Evolutionary conservation across 371 early-diverging fungal species (phyloP).

Genomic region (Coemansia sp.): DNA sequence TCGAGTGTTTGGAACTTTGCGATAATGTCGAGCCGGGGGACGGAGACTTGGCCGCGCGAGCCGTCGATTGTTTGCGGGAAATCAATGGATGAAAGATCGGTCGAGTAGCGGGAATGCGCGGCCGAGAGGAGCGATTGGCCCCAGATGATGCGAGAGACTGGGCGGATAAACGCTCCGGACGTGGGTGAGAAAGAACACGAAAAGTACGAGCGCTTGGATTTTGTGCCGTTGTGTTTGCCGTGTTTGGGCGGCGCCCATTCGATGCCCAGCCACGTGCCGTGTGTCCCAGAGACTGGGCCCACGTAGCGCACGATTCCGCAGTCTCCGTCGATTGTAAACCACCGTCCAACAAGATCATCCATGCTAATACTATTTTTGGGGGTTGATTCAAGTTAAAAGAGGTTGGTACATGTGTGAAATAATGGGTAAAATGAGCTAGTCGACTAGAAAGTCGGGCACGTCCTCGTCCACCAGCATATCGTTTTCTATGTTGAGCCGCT

Average conservation of each 20-base stretch:
- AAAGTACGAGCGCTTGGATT: conserved; percentile 69
- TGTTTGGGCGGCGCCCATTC: conserved; percentile 79
- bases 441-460: conserved; percentile 37
- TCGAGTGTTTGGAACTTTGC: conserved; percentile 13
- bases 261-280: conserved; percentile 82
- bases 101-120: conserved; percentile 15
- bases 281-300: conserved; percentile 61
- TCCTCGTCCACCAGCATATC: conserved; percentile 15
- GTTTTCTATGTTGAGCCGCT: background rate
- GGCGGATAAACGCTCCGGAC: conserved; percentile 67
- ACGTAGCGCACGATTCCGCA: conserved; percentile 64
- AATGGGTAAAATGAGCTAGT: background rate
- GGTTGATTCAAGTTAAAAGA: no score
- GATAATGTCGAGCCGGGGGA: conserved; percentile 74
- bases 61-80: conserved; percentile 32
- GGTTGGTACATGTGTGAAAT: background rate
- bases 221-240: conserved; percentile 83
- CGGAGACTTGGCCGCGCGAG: conserved; percentile 60
- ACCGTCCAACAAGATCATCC: conserved; percentile 22
- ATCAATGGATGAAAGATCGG: background rate
- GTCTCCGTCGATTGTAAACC: conserved; percentile 35
- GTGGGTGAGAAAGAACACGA: conserved; percentile 50
- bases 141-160: conserved; percentile 56
- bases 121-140: conserved; percentile 48
- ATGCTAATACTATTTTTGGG: background rate